Base-by-base conservation (phyloP, 2,329 filamentous ascomycete genomes). In the Sporothrix euskadiensis region DNA sequence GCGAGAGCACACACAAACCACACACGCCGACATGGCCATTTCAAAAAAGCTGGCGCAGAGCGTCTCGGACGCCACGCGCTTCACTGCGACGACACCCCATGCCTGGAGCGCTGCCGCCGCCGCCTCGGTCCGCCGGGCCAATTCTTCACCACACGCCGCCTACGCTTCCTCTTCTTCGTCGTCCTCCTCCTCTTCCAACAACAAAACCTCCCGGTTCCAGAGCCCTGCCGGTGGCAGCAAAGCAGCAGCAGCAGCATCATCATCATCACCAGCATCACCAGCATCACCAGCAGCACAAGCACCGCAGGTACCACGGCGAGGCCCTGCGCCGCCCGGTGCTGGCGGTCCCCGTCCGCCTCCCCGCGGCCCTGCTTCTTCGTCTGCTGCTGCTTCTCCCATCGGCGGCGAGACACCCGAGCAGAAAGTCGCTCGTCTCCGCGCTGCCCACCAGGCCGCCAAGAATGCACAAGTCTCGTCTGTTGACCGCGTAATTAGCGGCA, bases 31-130 rank as follows among this genome's bases (percentile, higher is more conserved):
- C 35, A 77, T 77, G 76, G 65, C 74, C 63, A 71, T 75, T 12
- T 19, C 71, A 12, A 52, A 59, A n/a, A 49, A 49, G 14, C 72
- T 63, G 12, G 75, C 91, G 75, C 90, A 91, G 80, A 92, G 89
- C 83, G 90, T 92, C 80, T 89, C 88, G 78, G 92, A 94, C 81
- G 92, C 93, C 77, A 96, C 93, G 78, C 90, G 92, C 80, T 96
- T 92, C 82, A 92, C 90, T 19, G 84, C 89, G 35, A 91, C 89
- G 22, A 89, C 87, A 75, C 90, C 90, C 49, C 92, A 94, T 83
- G 92, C 91, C 78, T 87, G 87, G 76, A 88, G 89, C 77, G 92
- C 92, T 80, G 81, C 86, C 57, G 79, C 79, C 71, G 79, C 80
- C 54, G 81, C 83, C 35, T 74, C 76, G 16, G 32, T 70, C 32